These are phyloP conservation scores for Auricularia sp. DNA, from an alignment of 768 basidiomycete genomes.

Conservation along the genomic window DNA sequence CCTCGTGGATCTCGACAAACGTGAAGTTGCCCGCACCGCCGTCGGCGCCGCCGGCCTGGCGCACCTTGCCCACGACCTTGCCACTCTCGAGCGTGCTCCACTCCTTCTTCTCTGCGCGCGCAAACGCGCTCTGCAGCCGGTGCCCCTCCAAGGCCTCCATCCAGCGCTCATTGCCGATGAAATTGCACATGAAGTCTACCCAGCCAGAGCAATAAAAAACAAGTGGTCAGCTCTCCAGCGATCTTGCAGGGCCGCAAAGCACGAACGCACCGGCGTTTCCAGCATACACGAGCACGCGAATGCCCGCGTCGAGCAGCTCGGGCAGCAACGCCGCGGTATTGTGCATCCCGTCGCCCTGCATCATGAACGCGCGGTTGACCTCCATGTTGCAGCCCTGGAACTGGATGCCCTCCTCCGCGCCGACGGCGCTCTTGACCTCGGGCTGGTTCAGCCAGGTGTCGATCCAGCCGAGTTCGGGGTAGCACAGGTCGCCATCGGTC, in stretches of 20 bases:
- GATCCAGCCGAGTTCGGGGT: conserved; percentile 75
- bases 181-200: conserved; percentile 81
- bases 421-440: conserved; percentile 67
- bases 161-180: conserved; percentile 51
- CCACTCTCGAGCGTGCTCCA: conserved; percentile 49
- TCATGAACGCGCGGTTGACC: conserved; percentile 69
- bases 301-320: conserved; percentile 70
- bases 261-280: conserved; percentile 45
- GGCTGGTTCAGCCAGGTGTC: conserved; percentile 81
- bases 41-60: conserved; percentile 47
- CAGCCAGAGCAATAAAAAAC: background rate
- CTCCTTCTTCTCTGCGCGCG: conserved; percentile 34
- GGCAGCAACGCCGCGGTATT: conserved; percentile 73
- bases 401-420: conserved; percentile 46
- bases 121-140: conserved; percentile 53
- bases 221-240: too few relatives aligned
- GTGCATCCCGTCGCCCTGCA: conserved; percentile 81
- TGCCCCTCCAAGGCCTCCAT: conserved; percentile 44
- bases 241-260: too few relatives aligned
- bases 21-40: conserved; percentile 75
- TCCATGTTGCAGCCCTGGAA: conserved; percentile 47
- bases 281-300: conserved; percentile 82
- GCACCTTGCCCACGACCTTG: conserved; percentile 54
- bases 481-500: conserved; percentile 67
- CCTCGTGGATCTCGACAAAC: conserved; percentile 66